These are phyloP conservation scores for Dioszegia aurantiaca DNA, from an alignment of 768 basidiomycete species.

Conservation along the genomic window DNA sequence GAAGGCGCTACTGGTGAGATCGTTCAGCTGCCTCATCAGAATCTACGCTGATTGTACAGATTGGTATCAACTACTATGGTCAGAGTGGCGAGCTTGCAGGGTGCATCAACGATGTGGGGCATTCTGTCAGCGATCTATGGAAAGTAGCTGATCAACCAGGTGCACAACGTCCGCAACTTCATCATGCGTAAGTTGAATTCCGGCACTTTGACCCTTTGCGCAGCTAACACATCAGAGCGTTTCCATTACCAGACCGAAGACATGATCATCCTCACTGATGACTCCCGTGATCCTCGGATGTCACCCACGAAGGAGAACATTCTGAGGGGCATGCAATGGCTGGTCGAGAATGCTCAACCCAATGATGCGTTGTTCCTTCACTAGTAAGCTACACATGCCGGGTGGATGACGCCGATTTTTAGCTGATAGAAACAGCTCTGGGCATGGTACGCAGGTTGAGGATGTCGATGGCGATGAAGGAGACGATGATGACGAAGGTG, in stretches of 20 bases:
- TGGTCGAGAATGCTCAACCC: slow-evolving; percentile 72
- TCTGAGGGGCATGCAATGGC: slow-evolving; percentile 83
- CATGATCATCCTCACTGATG: slow-evolving; percentile 82
- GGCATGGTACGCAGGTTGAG: slow-evolving; percentile 86
- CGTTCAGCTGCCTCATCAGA: too few species aligned
- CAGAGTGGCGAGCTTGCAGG: slow-evolving; percentile 66
- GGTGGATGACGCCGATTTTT: background rate
- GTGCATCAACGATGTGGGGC: slow-evolving; percentile 78
- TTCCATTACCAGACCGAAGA: slow-evolving; percentile 73
- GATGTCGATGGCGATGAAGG: slow-evolving; percentile 57
- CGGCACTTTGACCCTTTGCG: too few species aligned
- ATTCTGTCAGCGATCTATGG: background rate
- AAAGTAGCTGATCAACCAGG: background rate
- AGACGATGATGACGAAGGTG: slow-evolving; percentile 46
- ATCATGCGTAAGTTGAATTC: slow-evolving; percentile 23
- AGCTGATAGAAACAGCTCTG: slow-evolving; percentile 59
- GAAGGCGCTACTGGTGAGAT: slow-evolving; percentile 75
- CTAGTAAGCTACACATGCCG: slow-evolving; percentile 31
- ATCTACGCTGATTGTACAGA: slow-evolving; percentile 55
- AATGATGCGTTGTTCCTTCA: slow-evolving; percentile 54
- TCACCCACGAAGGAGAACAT: slow-evolving; percentile 82
- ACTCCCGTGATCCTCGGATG: slow-evolving; percentile 61
- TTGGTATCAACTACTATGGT: slow-evolving; percentile 77
- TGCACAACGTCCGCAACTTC: slow-evolving; percentile 71
- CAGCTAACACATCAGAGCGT: slow-evolving; percentile 51